phyloP scores from a whole-genome alignment of 192 early-diverging fungal species.

The Geranomyces michiganensis region DNA sequence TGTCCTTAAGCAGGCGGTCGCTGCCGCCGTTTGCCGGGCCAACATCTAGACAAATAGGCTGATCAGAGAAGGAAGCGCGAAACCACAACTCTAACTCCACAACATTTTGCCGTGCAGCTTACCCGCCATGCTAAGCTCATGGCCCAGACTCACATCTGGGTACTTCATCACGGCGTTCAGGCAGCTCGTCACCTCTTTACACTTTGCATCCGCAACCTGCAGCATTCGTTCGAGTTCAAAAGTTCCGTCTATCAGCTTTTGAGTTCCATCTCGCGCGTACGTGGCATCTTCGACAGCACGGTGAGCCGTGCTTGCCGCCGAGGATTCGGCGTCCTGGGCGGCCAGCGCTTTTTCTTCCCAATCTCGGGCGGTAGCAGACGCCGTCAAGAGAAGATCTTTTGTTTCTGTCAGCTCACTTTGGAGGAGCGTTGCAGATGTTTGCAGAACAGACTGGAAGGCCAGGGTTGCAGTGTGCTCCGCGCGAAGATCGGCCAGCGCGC shows the following conservation, averaged over 20 bases:
- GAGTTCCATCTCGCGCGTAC: neutral
- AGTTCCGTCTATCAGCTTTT: slow-evolving; percentile 21
- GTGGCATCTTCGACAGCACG: slow-evolving; percentile 1
- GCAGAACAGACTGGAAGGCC: neutral
- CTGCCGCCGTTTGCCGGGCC: slow-evolving; percentile 15
- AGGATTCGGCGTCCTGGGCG: neutral
- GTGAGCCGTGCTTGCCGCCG: neutral
- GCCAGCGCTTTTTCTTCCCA: neutral
- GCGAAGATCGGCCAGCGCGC: too few relatives aligned
- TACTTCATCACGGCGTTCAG: slow-evolving; percentile 38
- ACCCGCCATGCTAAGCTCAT: slow-evolving; percentile 27
- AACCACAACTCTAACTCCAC: neutral
- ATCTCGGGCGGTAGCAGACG: neutral
- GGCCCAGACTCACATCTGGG: slow-evolving; percentile 49
- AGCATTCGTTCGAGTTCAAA: slow-evolving; percentile 34
- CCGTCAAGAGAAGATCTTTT: neutral
- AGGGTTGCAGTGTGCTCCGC: neutral
- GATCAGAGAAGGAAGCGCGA: neutral
- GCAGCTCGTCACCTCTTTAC: slow-evolving; percentile 18
- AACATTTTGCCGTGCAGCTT: neutral
- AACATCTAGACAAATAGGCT: neutral
- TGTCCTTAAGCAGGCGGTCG: slow-evolving; percentile 42
- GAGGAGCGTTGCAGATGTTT: neutral
- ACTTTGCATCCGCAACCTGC: slow-evolving; percentile 3
- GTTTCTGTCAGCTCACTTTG: slow-evolving; percentile 9